Evolutionary conservation across 306 rosid species (phyloP), one percentile per base, ranked within the genome.

Genomic region (Ormosia emarginata): DNA sequence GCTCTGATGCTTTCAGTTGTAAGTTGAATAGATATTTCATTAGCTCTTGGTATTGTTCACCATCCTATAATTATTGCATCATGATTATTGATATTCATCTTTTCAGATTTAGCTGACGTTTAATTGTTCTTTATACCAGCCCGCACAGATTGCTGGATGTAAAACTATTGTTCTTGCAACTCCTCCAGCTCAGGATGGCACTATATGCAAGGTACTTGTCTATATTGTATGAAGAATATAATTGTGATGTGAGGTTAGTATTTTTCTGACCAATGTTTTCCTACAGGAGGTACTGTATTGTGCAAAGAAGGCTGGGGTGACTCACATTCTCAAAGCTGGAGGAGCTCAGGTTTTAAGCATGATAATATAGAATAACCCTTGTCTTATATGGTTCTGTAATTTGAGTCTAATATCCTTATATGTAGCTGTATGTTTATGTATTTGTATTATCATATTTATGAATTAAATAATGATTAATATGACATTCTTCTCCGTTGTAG

Each of bases 261-360:
- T 29, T 39, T 15, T 15, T 75, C 81, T 84, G 67, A 87, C 81
- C 46, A 12, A 29, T 67, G 72, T 74, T 75, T 55, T 78, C 67
- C 74, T 81, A 79, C 76, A 95, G 99, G 99, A 95, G 82, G 99
- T 95, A 53, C 87, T 95, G 41, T 95, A 95, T 82, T 95, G 99
- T 89, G 99, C 99, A 1, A 95, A 95, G 88, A 95, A 93, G 90
- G 97, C 98, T n/a, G 98, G 99, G 70, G 97, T 93, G 64, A 92
- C 97, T 81, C 94, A 95, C 94, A 90, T 95, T 80, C 98, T 95
- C 85, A 90, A 93, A 88, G 99, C 98, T 74, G 99, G 99, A 81
- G 99, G 99, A 71, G 99, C 99, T 71, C 99, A 95, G 99, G 98
- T 93, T 79, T 80, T 80, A 34, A 73, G 76, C 84, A 75, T 83